Base-by-base conservation (phyloP, 1,139 yeast species). In the Yamadazyma sp. region DNA sequence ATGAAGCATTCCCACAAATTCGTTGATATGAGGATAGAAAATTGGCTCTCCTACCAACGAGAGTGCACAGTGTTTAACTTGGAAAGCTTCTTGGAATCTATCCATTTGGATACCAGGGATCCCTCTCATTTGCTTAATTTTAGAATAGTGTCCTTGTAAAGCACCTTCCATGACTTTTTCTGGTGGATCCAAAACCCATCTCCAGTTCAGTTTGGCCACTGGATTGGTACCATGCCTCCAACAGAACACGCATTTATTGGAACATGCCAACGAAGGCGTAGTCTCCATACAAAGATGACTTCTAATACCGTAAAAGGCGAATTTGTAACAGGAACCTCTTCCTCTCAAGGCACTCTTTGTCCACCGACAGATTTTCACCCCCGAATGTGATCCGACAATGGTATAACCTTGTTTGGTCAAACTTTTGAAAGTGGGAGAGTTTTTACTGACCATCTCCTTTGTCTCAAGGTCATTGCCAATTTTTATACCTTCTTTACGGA, bases 161-260 rank as follows among this genome's bases (percentile, higher is more conserved):
- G 96, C 97, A 25, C 96, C 96, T 39, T 84, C 79, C 47, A 89
- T 61, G 38, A 89, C 87, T 45, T 73, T 81, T 53, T 87, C 92
- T 0, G 97, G 96, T 17, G 85, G 82, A 61, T 89, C 96, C 18
- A 88, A 85, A 54, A 87, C 92, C 97, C 97, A 89, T 56, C 97
- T 74, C 97, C 97, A 89, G 47, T 70, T 72, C 52, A 84, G 84
- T 33, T 95, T 89, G 20, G 96, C 96, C 1, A 91, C 97, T 0
- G 98, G 98, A 54, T 89, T 91, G 3, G 97, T 89, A 36, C 97
- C 97, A 58, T 91, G 97, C 58, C 98, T 77, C 98, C 98, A 89
- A 64, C 98, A 89, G 58, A 89, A 89, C 2, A 89, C 97, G 73
- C 98, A 89, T 61, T 89, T 89, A 58, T 89, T 89, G 8, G 96